These are phyloP conservation scores for Papiliotrema laurentii DNA, from an alignment of 1,284 basidiomycete species.

Conservation along the genomic window DNA sequence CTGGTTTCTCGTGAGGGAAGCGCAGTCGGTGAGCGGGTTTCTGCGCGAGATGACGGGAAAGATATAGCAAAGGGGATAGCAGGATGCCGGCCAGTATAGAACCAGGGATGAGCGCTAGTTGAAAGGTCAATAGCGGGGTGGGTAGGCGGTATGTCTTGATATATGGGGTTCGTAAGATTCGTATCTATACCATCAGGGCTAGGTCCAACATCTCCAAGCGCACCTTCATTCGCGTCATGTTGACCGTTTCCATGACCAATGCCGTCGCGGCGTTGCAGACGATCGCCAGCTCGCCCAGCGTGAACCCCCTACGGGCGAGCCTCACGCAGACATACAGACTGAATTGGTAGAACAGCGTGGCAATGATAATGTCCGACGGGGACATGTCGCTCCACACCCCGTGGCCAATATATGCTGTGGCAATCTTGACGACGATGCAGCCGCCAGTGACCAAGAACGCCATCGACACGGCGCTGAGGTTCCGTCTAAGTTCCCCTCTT, in stretches of 20 bases:
- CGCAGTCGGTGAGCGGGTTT: slow-evolving; percentile 82
- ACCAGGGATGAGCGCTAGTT: slow-evolving; percentile 88
- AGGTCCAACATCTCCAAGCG: slow-evolving; percentile 26
- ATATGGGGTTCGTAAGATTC: slow-evolving; percentile 72
- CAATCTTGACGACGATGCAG: slow-evolving; percentile 42
- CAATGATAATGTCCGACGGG: slow-evolving; percentile 69
- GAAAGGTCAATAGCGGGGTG: slow-evolving; percentile 86
- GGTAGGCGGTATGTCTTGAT: slow-evolving; percentile 91
- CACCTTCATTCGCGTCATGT: slow-evolving; percentile 73
- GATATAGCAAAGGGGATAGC: slow-evolving; percentile 87
- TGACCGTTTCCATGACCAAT: slow-evolving; percentile 77
- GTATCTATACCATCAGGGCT: slow-evolving; percentile 57
- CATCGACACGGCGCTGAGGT: slow-evolving; percentile 41
- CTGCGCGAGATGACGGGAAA: slow-evolving; percentile 89
- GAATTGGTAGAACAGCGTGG: slow-evolving; percentile 83
- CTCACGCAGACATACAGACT: slow-evolving; percentile 84
- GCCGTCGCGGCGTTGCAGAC: slow-evolving; percentile 84
- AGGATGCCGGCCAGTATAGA: slow-evolving; percentile 87
- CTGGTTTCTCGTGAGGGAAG: slow-evolving; percentile 80
- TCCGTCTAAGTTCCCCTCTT: slow-evolving; percentile 44
- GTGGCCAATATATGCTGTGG: slow-evolving; percentile 35
- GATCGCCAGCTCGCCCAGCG: slow-evolving; percentile 85
- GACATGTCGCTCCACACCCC: slow-evolving; percentile 59
- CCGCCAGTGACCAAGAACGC: slow-evolving; percentile 42
- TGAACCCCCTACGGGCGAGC: slow-evolving; percentile 87